phyloP scores from a whole-genome alignment of 805 yeast species.

The Pachysolen tannophilus region DNA sequence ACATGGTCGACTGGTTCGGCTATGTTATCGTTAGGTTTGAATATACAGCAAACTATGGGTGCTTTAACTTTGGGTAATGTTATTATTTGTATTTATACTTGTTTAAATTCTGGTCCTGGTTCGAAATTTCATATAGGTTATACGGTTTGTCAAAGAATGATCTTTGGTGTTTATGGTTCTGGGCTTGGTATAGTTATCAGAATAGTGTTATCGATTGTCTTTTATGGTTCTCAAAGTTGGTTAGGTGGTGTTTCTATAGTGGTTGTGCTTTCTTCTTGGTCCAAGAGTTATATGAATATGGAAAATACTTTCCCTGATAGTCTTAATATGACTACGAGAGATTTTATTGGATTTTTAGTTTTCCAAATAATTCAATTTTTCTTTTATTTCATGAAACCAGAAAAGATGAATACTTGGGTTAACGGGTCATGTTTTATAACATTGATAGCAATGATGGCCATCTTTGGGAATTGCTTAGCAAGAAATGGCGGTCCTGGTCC shows the following conservation, averaged over 20 bases:
- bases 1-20: constrained; percentile 35
- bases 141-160: constrained; percentile 32
- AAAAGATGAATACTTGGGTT: constrained; percentile 15
- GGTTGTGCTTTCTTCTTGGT: constrained; percentile 29
- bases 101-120: constrained; percentile 40
- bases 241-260: constrained; percentile 36
- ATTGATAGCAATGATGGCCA: constrained; percentile 1
- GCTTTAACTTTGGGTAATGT: constrained; percentile 37
- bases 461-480: not conserved
- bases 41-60: constrained; percentile 36
- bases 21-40: constrained; percentile 33
- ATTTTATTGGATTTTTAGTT: constrained; percentile 33
- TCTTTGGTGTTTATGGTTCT: constrained; percentile 40
- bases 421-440: constrained; percentile 1
- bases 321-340: constrained; percentile 30
- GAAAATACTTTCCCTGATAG: constrained; percentile 29
- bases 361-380: constrained; percentile 36
- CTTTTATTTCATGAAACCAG: constrained; percentile 36
- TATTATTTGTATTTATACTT: constrained; percentile 32
- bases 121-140: constrained; percentile 42
- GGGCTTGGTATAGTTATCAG: constrained; percentile 34
- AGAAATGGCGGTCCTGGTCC: constrained; percentile 12
- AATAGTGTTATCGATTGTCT: constrained; percentile 34
- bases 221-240: constrained; percentile 38
- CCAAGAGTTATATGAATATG: constrained; percentile 28